Evolutionary conservation across 768 basidiomycete species (phyloP).

Genomic region (Neoboletus brunneissimus): DNA sequence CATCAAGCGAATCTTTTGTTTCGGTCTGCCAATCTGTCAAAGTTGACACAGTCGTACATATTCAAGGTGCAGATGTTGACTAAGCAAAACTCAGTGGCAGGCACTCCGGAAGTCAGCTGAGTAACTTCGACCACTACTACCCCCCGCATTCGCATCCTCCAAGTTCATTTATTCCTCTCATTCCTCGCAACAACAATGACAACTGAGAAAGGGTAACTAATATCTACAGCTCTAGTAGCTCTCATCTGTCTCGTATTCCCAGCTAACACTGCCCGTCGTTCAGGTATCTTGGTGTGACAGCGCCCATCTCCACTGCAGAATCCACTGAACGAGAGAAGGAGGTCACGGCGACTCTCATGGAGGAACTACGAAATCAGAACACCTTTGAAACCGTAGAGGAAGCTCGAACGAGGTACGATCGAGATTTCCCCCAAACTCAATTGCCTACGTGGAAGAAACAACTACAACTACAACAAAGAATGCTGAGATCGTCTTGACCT

Average conservation of each 20-base stretch:
- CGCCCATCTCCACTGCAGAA: constrained; percentile 75
- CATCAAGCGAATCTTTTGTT: not conserved
- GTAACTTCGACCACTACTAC: constrained; percentile 13
- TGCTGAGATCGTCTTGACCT: constrained; percentile 23
- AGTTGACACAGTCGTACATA: too few relatives aligned
- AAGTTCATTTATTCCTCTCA: constrained; percentile 6
- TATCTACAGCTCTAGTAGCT: constrained; percentile 7
- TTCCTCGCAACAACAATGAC: constrained; percentile 32
- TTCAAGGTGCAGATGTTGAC: constrained; percentile 8
- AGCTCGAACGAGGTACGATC: constrained; percentile 72
- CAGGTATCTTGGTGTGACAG: constrained; percentile 80
- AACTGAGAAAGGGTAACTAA: constrained; percentile 40
- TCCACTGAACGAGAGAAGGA: constrained; percentile 79
- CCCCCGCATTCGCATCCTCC: constrained; percentile 6
- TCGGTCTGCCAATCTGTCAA: not conserved
- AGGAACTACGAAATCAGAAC: constrained; percentile 81
- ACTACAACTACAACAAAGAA: constrained; percentile 2
- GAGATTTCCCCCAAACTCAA: constrained; percentile 6
- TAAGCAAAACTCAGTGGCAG: constrained; percentile 23
- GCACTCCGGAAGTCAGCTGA: constrained; percentile 12
- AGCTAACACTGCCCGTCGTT: constrained; percentile 12
- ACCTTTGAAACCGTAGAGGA: constrained; percentile 91
- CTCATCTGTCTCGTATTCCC: not conserved
- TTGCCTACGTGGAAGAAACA: constrained; percentile 2
- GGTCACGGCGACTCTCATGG: constrained; percentile 82